These are phyloP conservation scores for Pestalotiopsis fici DNA, from an alignment of 2,329 filamentous ascomycete genomes.

Conservation along the genomic window DNA sequence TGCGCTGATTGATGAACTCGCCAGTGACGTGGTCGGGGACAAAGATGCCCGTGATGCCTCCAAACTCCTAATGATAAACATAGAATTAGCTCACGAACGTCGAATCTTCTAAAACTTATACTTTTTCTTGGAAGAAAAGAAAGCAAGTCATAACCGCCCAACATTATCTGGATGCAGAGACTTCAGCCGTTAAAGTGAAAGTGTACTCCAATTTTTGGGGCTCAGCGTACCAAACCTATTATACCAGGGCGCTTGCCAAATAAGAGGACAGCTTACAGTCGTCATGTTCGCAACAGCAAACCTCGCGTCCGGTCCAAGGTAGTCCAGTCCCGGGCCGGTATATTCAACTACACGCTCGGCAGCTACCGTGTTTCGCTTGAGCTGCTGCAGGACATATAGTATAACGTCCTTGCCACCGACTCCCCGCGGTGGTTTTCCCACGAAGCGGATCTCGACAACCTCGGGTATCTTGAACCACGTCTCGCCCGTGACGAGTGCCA, in stretches of 20 bases:
- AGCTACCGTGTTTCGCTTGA: slow-evolving; percentile 47
- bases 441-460: slow-evolving; percentile 37
- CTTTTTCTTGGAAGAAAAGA: no score
- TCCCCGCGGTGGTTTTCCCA: slow-evolving; percentile 33
- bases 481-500: slow-evolving; percentile 44
- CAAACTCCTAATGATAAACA: slow-evolving; percentile 34
- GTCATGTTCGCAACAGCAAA: slow-evolving; percentile 51
- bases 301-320: slow-evolving; percentile 41
- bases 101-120: slow-evolving; percentile 42
- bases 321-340: slow-evolving; percentile 37
- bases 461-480: slow-evolving; percentile 49
- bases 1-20: slow-evolving; percentile 33
- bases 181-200: no score
- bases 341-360: slow-evolving; percentile 46
- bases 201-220: no score
- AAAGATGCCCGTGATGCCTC: slow-evolving; percentile 43
- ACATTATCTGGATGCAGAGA: no score
- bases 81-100: not conserved
- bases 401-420: slow-evolving; percentile 48
- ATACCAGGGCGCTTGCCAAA: no score
- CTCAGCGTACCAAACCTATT: no score
- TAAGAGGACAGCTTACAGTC: no score
- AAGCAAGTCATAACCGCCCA: no score
- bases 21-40: slow-evolving; percentile 37
- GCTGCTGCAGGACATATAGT: slow-evolving; percentile 40